Conservation (phyloP, 2,329 filamentous ascomycete species). For the Colletotrichum phormii region DNA sequence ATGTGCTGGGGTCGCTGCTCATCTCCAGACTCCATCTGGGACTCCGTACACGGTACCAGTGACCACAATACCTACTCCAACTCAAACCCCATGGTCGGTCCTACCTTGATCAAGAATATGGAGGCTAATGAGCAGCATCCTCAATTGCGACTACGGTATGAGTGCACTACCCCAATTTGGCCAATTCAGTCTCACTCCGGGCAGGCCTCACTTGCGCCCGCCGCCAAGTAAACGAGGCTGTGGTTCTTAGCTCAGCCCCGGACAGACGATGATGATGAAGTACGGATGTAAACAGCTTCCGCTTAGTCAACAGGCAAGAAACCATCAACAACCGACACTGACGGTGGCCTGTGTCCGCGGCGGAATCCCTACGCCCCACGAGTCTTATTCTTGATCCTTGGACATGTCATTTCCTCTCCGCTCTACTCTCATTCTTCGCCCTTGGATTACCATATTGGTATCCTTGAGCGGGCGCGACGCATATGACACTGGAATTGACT, state of each 20-base stretch:
- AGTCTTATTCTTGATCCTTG: constrained; percentile 7
- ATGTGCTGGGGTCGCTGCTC: background rate
- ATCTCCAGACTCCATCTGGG: background rate
- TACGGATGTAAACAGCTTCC: background rate
- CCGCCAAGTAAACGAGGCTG: background rate
- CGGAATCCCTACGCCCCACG: background rate
- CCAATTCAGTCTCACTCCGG: background rate
- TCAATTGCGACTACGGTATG: background rate
- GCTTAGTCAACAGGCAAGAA: background rate
- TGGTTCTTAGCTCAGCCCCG: background rate
- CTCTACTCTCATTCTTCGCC: background rate
- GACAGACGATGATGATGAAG: background rate
- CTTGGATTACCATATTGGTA: background rate
- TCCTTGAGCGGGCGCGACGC: constrained; percentile 7
- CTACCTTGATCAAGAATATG: background rate
- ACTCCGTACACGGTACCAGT: no score
- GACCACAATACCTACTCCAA: background rate
- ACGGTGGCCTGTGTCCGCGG: background rate
- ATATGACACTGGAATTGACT: constrained; percentile 3
- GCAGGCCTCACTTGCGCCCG: background rate
- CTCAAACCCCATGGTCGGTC: background rate
- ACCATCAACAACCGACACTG: background rate
- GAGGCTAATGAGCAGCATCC: background rate
- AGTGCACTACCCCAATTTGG: background rate
- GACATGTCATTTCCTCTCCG: constrained; percentile 2